Evolutionary conservation across 495 filamentous ascomycete genomes (phyloP), one percentile per base, ranked within the genome.

Genomic region (Podospora tetraspora): DNA sequence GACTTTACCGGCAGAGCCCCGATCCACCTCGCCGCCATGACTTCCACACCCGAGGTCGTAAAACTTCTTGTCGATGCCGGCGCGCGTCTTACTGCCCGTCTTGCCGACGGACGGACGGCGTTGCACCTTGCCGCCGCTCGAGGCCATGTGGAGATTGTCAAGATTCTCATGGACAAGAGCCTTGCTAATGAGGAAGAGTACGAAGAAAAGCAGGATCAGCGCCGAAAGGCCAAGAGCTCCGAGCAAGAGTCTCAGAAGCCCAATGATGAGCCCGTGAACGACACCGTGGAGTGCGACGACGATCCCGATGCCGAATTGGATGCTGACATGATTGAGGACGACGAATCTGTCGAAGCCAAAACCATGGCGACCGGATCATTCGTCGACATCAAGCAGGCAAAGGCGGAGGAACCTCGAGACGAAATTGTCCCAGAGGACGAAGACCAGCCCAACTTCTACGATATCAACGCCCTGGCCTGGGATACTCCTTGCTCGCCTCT

Each of bases 1-100:
- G 92, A 96, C 70, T 89, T 90, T 70, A 92, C 90, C n/a, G 92
- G 92, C 11, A 81, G 92, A 23, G 91, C 91, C 4, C 92, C 92
- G 5, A 80, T 94, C 12, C 92, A 94, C 67, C 80, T 96, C 13
- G 92, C 92, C 10, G 84, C 83, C 66, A 87, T 89, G 74, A 82
- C 79, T 23, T 90, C 89, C 0, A 88, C 86, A 0, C 85, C 88
- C 0, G 87, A 88, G 43, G 82, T 94, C 57, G 89, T 94, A n/a
- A 80, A 88, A 69, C 82, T 76, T 60, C 80, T 96, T 7, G 86
- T 94, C n/a, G 83, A 91, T 71, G 80, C 86, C 67, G 90, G 89
- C 1, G 92, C 92, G 22, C 85, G 91, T 59, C 77, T 96, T 8
- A 82, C 90, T 32, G 82, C 90, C 56, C 85, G 92, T 57, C 75